Base-by-base conservation (phyloP, 345 rosid genomes). In the Raphanus raphanistrum region DNA sequence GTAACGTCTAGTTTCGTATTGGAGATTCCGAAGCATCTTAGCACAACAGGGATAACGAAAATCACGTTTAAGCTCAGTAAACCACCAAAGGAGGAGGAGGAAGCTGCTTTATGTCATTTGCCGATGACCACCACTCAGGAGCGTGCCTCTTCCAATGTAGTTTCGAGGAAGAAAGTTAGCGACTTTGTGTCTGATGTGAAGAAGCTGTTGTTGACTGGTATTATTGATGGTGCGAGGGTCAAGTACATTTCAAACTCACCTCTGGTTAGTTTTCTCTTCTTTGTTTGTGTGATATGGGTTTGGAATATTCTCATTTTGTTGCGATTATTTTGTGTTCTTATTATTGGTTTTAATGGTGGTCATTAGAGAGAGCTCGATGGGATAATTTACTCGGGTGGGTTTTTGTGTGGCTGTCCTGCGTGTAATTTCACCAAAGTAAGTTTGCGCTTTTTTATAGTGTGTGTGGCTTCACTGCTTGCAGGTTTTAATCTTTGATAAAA, bases 181-280 rank as follows among this genome's bases (percentile, higher is more conserved):
- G 85, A 88, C 82, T 91, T 93, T 75, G 86, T 94, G 72, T 87
- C 95, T 59, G 91, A 91, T 80, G 95, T 91, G 66, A 91, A 91
- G 83, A 84, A 88, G 73, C 84, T 91, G 82, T 82, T 93, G 64
- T 27, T 36, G 70, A 70, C 75, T n/a, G 80, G 75, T 35, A 85
- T 88, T 88, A 90, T 90, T 27, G 92, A 93, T 74, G 92, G 94
- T 66, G 90, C 90, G 55, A 90, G 90, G 26, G 92, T 90, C 62
- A 93, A 89, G 86, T 93, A 93, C 63, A 70, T 87, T 59, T 72
- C 90, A 36, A 71, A 80, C 86, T 83, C 95, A 55, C 84, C 86
- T 54, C 85, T 90, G 91, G 98, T 76, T 10, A 76, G 63, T 50
- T 75, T 1, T 65, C 38, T 4, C 4, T 66, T 8, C 43, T 58